Evolutionary conservation across 2,329 filamentous ascomycete genomes (phyloP), one percentile per base, ranked within the genome.

Genomic region (Claviceps fusiformis): DNA sequence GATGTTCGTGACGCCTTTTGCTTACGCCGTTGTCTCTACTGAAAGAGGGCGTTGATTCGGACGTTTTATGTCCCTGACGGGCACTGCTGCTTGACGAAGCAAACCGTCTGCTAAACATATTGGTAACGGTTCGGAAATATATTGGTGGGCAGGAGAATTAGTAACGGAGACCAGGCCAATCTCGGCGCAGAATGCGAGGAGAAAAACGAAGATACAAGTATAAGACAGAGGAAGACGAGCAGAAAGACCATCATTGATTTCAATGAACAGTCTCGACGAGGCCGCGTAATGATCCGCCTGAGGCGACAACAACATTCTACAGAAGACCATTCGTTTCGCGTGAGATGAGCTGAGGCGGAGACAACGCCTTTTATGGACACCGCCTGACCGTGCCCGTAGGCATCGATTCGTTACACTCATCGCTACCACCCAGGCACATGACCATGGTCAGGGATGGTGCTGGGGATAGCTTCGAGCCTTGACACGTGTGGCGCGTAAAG

Each of bases 1-100:
- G 70, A 56, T 74, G 70, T 49, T 81, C 78, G 65, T 77, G 76
- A 57, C 77, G 75, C 59, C 73, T 70, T 65, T 82, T 82, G 33
- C 75, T 75, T 17, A 82, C 69, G 2, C 79, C 78, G 46, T 72
- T 69, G 29, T 75, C 74, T 59, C 78, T 80, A 64, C 71, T 77
- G 63, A 81, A 80, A 1, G 78, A 81, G 2, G 76, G 71, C 62
- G 67, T 78, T 5, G 77, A 75, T 60, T 76, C 79, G 61, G 68
- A 71, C 29, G 62, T 62, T 58, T 77, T 78, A 55, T 77, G 73
- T 58, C 73, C 68, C 59, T 78, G 80, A 53, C 76, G 76, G 56
- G 78, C 79, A 67, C 75, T 80, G 68, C 70, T 76, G 70, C 61
- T 75, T 37, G 71, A 70, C 39, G 65, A 64, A 44, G 78, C 73